Conservation (phyloP, 106 monocot species). For the Dioscorea zingiberensis region DNA sequence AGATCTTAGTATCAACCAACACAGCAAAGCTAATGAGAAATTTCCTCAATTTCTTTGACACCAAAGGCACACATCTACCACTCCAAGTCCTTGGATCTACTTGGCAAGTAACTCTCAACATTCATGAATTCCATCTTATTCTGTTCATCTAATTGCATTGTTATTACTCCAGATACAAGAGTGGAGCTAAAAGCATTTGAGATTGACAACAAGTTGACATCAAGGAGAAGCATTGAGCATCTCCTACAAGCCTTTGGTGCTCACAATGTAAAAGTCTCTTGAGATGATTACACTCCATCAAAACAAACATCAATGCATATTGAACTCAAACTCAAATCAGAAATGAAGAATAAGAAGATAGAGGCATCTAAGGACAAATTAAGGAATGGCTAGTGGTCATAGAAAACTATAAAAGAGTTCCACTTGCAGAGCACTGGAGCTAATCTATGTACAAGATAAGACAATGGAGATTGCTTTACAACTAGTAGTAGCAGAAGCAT, state of each 20-base stretch:
- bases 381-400: no score
- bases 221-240: conserved; percentile 28
- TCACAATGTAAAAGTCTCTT: background rate
- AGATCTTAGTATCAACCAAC: conserved; percentile 23
- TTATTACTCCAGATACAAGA: conserved; percentile 10
- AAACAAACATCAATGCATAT: no score
- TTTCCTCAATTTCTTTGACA: conserved; percentile 17
- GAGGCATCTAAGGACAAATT: no score
- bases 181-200: conserved; percentile 28
- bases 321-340: no score
- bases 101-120: conserved; percentile 2
- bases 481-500: no score
- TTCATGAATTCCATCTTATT: background rate
- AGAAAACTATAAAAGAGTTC: no score
- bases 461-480: no score
- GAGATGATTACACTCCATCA: no score
- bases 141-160: background rate
- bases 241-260: conserved; percentile 28
- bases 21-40: conserved; percentile 24
- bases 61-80: conserved; percentile 17
- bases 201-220: conserved; percentile 22
- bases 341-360: no score
- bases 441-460: no score
- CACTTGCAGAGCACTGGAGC: no score
- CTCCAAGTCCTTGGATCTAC: conserved; percentile 19